A percentile compares a stretch with the other conserved stretches of the same genome.
phyloP scores from a whole-genome alignment of 495 filamentous ascomycete genomes.

The Venustampulla echinocandica region DNA sequence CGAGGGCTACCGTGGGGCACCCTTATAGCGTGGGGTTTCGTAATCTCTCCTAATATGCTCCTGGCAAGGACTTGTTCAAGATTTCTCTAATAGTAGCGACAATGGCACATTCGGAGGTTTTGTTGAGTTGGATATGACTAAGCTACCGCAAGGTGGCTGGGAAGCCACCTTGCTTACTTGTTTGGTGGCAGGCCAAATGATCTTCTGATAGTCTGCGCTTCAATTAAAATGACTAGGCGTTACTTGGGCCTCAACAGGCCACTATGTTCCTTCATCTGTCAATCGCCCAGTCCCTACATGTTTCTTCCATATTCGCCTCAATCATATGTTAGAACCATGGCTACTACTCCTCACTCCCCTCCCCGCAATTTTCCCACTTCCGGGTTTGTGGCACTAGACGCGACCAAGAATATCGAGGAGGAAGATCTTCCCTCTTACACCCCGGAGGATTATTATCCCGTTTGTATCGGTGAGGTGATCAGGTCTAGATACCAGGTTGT shows the following conservation, averaged over 20 bases:
- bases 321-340: constrained; percentile 18
- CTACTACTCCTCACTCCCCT: constrained; percentile 13
- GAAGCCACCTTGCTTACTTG: too few species aligned
- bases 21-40: too few species aligned
- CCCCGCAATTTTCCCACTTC: constrained; percentile 19
- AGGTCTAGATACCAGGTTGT: constrained; percentile 39
- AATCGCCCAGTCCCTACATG: constrained; percentile 11
- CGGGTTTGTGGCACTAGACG: constrained; percentile 17
- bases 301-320: constrained; percentile 18
- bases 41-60: too few species aligned
- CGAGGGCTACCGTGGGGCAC: too few species aligned
- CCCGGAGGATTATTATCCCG: constrained; percentile 38
- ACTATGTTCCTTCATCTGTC: constrained; percentile 15
- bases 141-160: too few species aligned
- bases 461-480: constrained; percentile 40
- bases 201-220: constrained; percentile 16
- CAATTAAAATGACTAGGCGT: constrained; percentile 16
- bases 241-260: constrained; percentile 14
- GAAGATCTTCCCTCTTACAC: constrained; percentile 37
- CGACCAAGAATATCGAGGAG: constrained; percentile 31
- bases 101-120: too few species aligned
- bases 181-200: constrained; percentile 13
- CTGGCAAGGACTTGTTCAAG: too few species aligned
- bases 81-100: too few species aligned
- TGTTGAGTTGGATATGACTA: too few species aligned